Percentiles rank a stretch among this genome's conserved stretches.
phyloP scores from a whole-genome alignment of 2,329 filamentous ascomycete species.

The Monosporascus sp. region DNA sequence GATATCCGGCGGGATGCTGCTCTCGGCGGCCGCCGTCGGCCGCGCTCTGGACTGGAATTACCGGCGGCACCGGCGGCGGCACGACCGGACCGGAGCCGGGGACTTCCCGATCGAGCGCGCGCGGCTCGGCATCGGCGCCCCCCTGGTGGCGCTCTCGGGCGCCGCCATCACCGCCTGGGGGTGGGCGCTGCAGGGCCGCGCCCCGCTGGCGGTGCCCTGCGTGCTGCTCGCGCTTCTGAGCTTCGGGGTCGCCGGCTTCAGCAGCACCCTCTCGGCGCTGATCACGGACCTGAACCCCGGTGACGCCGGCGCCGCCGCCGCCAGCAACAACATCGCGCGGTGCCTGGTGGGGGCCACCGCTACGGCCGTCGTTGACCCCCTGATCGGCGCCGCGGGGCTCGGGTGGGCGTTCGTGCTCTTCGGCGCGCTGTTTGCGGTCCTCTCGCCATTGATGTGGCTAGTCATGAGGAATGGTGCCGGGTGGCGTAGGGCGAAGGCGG shows the following conservation, averaged over 20 bases:
- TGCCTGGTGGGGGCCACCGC: conserved; percentile 55
- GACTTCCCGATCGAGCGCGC: conserved; percentile 42
- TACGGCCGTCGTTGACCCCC: conserved; percentile 53
- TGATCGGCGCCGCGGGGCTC: conserved; percentile 49
- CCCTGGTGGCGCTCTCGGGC: conserved; percentile 49
- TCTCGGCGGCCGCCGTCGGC: conserved; percentile 34
- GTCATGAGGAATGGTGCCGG: conserved; percentile 40
- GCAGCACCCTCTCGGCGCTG: conserved; percentile 54
- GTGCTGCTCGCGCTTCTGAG: conserved; percentile 52
- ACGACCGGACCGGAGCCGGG: conserved; percentile 34
- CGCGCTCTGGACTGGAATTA: conserved; percentile 57
- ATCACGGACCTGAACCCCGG: conserved; percentile 58
- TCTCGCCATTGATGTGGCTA: conserved; percentile 43
- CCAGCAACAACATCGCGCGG: conserved; percentile 56
- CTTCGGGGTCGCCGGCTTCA: conserved; percentile 51
- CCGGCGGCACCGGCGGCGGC: conserved; percentile 42
- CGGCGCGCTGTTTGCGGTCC: conserved; percentile 41
- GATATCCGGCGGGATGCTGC: conserved; percentile 30
- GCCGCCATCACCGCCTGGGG: conserved; percentile 50
- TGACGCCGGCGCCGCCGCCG: conserved; percentile 54
- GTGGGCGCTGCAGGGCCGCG: conserved; percentile 48
- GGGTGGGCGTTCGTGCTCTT: conserved; percentile 58
- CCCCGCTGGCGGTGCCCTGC: conserved; percentile 46
- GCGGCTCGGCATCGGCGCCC: conserved; percentile 47
- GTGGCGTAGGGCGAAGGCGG: conserved; percentile 44